A percentile compares a stretch with the other conserved stretches of the same genome.
Evolutionary conservation across 2,329 filamentous ascomycete species (phyloP).

Genomic region (Phyllosticta paracitricarpa): DNA sequence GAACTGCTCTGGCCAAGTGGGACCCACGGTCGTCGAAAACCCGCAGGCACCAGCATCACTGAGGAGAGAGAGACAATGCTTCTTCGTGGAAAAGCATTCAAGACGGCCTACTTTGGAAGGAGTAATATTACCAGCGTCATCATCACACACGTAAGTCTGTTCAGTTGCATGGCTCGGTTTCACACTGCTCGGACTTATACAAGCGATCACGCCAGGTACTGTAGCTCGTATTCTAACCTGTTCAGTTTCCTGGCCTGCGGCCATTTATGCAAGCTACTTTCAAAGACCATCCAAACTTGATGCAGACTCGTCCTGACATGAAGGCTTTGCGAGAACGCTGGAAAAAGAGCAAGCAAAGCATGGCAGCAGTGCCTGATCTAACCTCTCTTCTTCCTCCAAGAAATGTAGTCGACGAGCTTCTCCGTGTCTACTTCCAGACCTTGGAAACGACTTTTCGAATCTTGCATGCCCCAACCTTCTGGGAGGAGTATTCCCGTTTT

Average conservation of each 20-base stretch:
- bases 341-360: constrained; percentile 2
- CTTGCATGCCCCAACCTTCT: constrained; percentile 18
- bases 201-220: neutral
- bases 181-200: neutral
- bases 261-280: constrained; percentile 13
- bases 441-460: constrained; percentile 11
- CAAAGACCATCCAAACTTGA: constrained; percentile 20
- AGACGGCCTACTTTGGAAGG: constrained; percentile 35
- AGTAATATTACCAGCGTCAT: constrained; percentile 28
- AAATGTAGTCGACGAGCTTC: constrained; percentile 1
- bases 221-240: constrained; percentile 5
- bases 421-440: constrained; percentile 6
- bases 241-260: constrained; percentile 27
- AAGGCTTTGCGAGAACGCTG: constrained; percentile 17
- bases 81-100: constrained; percentile 35
- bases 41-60: neutral
- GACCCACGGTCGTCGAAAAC: constrained; percentile 11
- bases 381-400: constrained; percentile 2
- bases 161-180: neutral
- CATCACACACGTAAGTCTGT: constrained; percentile 22
- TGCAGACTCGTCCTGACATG: constrained; percentile 23
- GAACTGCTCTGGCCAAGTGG: constrained; percentile 5
- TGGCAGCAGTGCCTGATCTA: neutral
- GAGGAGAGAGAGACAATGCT: constrained; percentile 28
- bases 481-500: constrained; percentile 15